Conservation (phyloP, 2,329 filamentous ascomycete species). For the Diaporthe sp. region DNA sequence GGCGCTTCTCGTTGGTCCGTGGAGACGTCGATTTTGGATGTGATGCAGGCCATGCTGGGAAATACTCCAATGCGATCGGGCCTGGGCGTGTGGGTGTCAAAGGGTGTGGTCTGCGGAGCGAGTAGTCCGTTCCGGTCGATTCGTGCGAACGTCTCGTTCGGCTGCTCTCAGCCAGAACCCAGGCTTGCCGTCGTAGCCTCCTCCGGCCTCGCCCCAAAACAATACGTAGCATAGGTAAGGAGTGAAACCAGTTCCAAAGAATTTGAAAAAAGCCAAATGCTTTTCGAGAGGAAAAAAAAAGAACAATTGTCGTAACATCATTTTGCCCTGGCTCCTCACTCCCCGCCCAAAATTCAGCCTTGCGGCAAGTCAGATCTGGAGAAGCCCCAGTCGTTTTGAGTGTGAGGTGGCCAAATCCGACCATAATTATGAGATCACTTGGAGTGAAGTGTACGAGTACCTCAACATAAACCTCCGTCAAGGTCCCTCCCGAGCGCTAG, state of each 20-base stretch:
- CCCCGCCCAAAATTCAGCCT: constrained; percentile 68
- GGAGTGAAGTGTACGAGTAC: constrained; percentile 40
- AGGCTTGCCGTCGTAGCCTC: constrained; percentile 35
- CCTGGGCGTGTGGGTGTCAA: constrained; percentile 32
- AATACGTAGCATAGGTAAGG: constrained; percentile 50
- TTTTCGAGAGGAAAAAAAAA: constrained; percentile 49
- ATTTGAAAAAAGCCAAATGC: constrained; percentile 51
- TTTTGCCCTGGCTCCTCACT: constrained; percentile 58
- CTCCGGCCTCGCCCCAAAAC: constrained; percentile 37
- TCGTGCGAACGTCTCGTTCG: constrained; percentile 42
- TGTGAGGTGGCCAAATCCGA: constrained; percentile 64
- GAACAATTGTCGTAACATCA: constrained; percentile 57
- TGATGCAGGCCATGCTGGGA: constrained; percentile 38
- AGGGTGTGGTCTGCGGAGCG: constrained; percentile 19
- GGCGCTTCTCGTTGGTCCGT: constrained; percentile 43
- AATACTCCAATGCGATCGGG: constrained; percentile 30
- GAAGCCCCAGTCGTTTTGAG: constrained; percentile 55
- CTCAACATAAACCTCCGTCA: constrained; percentile 43
- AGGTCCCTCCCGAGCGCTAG: constrained; percentile 38
- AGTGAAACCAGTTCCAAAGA: constrained; percentile 53
- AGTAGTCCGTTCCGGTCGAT: constrained; percentile 29
- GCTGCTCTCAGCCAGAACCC: constrained; percentile 35
- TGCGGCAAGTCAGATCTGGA: constrained; percentile 75
- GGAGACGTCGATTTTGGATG: constrained; percentile 38
- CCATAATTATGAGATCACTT: constrained; percentile 58